Conservation (phyloP, 1,139 yeast species). For the Lodderomyces metapsilosis region DNA sequence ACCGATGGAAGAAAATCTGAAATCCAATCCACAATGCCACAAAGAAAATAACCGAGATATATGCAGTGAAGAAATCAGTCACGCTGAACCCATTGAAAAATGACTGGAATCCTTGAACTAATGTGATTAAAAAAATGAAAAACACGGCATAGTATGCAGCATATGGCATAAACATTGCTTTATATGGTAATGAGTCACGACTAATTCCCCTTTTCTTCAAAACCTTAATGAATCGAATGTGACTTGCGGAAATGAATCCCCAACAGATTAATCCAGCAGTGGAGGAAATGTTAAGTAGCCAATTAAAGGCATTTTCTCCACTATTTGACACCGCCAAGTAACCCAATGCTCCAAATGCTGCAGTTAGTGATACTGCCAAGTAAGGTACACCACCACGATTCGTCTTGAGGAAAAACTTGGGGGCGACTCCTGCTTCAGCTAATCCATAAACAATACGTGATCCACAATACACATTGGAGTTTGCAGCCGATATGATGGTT, state of each 20-base stretch:
- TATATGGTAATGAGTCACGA: conserved; percentile 66
- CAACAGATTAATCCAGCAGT: conserved; percentile 75
- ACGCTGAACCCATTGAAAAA: conserved; percentile 39
- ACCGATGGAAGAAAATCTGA: conserved; percentile 49
- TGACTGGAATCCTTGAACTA: conserved; percentile 69
- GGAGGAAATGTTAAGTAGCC: conserved; percentile 81
- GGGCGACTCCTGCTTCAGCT: conserved; percentile 62
- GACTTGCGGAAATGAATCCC: conserved; percentile 66
- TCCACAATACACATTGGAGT: conserved; percentile 77
- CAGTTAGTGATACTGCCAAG: conserved; percentile 54
- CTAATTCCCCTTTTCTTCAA: conserved; percentile 58
- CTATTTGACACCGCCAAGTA: conserved; percentile 62
- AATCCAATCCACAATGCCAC: conserved; percentile 49
- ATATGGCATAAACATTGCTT: conserved; percentile 65
- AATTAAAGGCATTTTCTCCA: conserved; percentile 72
- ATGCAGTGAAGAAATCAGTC: conserved; percentile 65
- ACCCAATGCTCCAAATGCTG: conserved; percentile 64
- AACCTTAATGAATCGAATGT: conserved; percentile 65
- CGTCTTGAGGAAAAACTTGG: conserved; percentile 50
- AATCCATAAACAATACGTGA: conserved; percentile 70
- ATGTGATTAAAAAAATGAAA: conserved; percentile 51
- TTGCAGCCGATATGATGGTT: conserved; percentile 76
- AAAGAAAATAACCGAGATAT: conserved; percentile 60
- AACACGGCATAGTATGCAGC: conserved; percentile 58
- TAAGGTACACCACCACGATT: conserved; percentile 69